Percentiles rank a stretch among this genome's conserved stretches.
These are phyloP conservation scores for Paecilomyces sp. DNA, from an alignment of 2,329 filamentous ascomycete genomes.

Conservation along the genomic window DNA sequence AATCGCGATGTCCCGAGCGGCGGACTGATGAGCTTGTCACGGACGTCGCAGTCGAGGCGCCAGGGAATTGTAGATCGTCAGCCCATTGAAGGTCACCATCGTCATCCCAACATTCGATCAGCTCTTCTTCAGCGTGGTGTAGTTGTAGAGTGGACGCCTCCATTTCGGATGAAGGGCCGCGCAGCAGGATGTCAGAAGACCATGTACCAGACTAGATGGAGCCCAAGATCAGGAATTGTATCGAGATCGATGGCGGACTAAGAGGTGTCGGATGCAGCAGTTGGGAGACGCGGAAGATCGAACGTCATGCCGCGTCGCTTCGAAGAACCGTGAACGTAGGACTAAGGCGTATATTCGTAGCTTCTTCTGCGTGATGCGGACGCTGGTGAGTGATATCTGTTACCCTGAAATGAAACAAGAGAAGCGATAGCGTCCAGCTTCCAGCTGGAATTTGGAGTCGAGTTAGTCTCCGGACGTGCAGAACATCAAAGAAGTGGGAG, in stretches of 20 bases:
- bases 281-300: conserved; percentile 8
- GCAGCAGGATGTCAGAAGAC: neutral
- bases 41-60: conserved; percentile 39
- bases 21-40: conserved; percentile 36
- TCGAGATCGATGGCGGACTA: conserved; percentile 6
- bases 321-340: neutral
- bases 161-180: conserved; percentile 21
- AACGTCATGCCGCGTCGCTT: conserved; percentile 21
- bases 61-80: conserved; percentile 39
- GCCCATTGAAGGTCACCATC: conserved; percentile 41
- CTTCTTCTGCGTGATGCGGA: neutral
- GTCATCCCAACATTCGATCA: conserved; percentile 45
- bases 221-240: neutral
- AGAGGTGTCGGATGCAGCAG: conserved; percentile 15
- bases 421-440: neutral
- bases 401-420: neutral
- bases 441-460: neutral
- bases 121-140: conserved; percentile 25
- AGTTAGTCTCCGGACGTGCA: neutral
- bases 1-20: conserved; percentile 55
- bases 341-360: neutral
- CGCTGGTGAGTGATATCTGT: neutral
- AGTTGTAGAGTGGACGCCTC: conserved; percentile 27
- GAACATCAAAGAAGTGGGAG: neutral
- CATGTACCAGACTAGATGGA: neutral